phyloP scores from a whole-genome alignment of 192 early-diverging fungal genomes.

The Spizellomyces sp. region DNA sequence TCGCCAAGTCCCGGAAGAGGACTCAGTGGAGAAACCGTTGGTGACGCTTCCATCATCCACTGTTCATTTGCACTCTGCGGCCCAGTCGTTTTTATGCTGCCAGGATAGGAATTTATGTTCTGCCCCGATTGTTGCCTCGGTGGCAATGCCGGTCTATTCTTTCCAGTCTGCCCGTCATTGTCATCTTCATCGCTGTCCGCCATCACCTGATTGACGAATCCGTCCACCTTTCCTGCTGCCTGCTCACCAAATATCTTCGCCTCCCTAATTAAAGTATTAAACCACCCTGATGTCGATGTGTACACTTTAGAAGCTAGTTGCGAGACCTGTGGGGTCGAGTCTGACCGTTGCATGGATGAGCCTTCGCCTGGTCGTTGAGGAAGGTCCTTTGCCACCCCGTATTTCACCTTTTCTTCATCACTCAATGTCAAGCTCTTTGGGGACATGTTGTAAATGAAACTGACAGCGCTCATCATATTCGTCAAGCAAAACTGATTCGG shows the following conservation, averaged over 20 bases:
- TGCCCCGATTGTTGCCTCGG: background rate
- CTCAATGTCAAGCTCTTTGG: slow-evolving; percentile 47
- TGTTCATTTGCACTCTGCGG: background rate
- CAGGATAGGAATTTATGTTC: slow-evolving; percentile 3
- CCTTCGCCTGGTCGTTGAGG: slow-evolving; percentile 1
- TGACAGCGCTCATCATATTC: slow-evolving; percentile 58
- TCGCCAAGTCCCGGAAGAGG: background rate
- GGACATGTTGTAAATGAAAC: slow-evolving; percentile 59
- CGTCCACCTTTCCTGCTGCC: slow-evolving; percentile 37
- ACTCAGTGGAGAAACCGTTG: background rate
- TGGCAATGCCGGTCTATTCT: background rate
- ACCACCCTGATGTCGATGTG: slow-evolving; percentile 36
- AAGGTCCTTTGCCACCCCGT: slow-evolving; percentile 14
- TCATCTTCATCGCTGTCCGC: slow-evolving; percentile 22
- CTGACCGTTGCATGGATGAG: background rate
- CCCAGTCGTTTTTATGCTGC: slow-evolving; percentile 7
- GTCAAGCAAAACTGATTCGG: slow-evolving; percentile 53
- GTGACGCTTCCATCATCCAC: slow-evolving; percentile 9
- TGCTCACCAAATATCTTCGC: slow-evolving; percentile 36
- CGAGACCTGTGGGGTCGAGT: slow-evolving; percentile 22
- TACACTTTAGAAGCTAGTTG: slow-evolving; percentile 40
- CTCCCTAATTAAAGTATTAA: slow-evolving; percentile 38
- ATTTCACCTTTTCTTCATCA: slow-evolving; percentile 32
- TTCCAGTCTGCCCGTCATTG: background rate
- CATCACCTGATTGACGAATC: slow-evolving; percentile 29